Evolutionary conservation across 176 grass and related monocot species (phyloP), one percentile per base, ranked within the genome.

Genomic region (Carex pumila): DNA sequence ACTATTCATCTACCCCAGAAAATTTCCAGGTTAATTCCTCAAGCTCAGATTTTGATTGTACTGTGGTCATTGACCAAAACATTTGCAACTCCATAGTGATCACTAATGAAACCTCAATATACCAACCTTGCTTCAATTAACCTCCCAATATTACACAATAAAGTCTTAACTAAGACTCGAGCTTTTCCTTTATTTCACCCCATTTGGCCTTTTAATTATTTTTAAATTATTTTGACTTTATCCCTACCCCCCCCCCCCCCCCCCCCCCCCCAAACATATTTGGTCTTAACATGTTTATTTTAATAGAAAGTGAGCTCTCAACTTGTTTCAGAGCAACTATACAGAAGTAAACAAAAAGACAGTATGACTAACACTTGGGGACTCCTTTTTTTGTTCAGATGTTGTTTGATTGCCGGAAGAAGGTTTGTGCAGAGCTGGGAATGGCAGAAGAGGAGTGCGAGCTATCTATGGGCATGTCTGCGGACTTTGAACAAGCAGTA

Each of bases 391-490:
- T 50, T 6, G 12, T 49, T 72, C 67, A 97, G 91, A 62, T 86
- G 77, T 49, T 97, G 45, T 31, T 63, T 53, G 88, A 87, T 59
- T 98, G 95, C 49, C 89, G 83, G 13, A 79, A 85, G 45, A 82
- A 88, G 66, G 88, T 98, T 45, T 93, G 95, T 82, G 82, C 91
- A n/a, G 91, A 91, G 56, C 88, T 98, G 41, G 92, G 62, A 80
- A 87, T 98, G 62, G 82, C 70, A 67, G 92, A 95, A 81, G 91
- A 98, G 63, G 92, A 95, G 21, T 98, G 91, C 0, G 91, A 95
- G 78, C 73, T 98, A 65, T 98, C 95, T 17, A 95, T 95, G 95
- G 92, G 95, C 89, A 98, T 98, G 95, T 98, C 95, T 86, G 91
- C 89, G 21, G 95, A 98, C 81, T 98, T 95, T 88, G 95, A 95